These are phyloP conservation scores for Hygrophorus pudorinus DNA, from an alignment of 768 basidiomycete genomes.

Conservation along the genomic window DNA sequence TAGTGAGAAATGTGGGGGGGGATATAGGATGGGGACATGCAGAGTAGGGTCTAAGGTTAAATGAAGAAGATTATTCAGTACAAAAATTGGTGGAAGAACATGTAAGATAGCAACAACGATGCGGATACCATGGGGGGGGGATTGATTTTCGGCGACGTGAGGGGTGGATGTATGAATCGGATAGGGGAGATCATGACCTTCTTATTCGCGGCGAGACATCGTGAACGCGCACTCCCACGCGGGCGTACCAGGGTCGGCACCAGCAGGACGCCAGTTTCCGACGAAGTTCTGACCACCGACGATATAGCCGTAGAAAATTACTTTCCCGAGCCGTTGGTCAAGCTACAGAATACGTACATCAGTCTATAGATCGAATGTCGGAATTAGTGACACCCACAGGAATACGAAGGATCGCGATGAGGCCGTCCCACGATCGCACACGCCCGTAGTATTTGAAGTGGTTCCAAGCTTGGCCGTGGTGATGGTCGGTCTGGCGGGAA, in stretches of 20 bases:
- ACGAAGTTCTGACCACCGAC: slow-evolving; percentile 56
- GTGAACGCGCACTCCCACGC: slow-evolving; percentile 58
- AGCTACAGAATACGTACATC: slow-evolving; percentile 6
- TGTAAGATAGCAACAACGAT: slow-evolving; percentile 1
- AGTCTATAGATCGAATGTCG: slow-evolving; percentile 1
- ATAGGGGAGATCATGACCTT: no score
- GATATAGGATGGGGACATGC: no score
- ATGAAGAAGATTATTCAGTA: not conserved
- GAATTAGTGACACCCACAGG: slow-evolving; percentile 19
- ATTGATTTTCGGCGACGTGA: no score
- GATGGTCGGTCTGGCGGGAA: slow-evolving; percentile 33
- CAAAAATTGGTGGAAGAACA: not conserved
- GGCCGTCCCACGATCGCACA: slow-evolving; percentile 48
- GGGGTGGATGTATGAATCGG: no score
- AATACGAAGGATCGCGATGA: slow-evolving; percentile 41
- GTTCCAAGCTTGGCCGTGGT: slow-evolving; percentile 39
- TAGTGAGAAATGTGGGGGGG: no score
- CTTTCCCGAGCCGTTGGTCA: slow-evolving; percentile 17
- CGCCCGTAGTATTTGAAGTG: slow-evolving; percentile 41
- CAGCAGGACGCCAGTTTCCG: slow-evolving; percentile 58
- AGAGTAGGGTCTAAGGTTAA: not conserved
- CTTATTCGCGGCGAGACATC: slow-evolving; percentile 38
- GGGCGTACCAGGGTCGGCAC: slow-evolving; percentile 33
- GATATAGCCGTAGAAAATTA: slow-evolving; percentile 64
- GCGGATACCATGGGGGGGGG: not conserved